Base-by-base conservation (phyloP, 2,329 filamentous ascomycete species). In the Pyrenophora graminea region DNA sequence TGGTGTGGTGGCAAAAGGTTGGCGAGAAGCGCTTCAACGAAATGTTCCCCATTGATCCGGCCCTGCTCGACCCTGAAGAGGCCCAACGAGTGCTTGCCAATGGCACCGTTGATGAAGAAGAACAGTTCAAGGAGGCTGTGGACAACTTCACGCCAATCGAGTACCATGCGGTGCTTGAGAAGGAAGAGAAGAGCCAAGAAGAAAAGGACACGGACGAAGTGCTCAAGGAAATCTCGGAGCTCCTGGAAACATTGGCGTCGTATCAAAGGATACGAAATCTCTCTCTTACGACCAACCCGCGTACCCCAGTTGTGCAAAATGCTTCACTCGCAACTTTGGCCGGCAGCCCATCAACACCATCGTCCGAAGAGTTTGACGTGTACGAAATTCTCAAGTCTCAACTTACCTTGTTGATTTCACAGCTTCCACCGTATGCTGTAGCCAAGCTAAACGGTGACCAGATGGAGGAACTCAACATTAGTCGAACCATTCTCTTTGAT, bases 361-460 rank as follows among this genome's bases (percentile, higher is more conserved):
- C 86, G 0, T 73, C 78, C 15, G 79, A 81, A 25, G 85, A 87
- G 60, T 70, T 78, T 32, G 76, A 77, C 33, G 76, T 82, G 0
- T 96, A 95, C 68, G 81, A 90, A 57, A 81, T 86, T 21, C 79
- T 96, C 45, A 91, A 88, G 68, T 82, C 86, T 3, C 90, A 92
- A 67, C 77, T 96, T 17, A 79, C 84, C 0, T 77, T 91, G 25
- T 84, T 96, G 56, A 82, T 96, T 53, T 82, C 87, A 58, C 85
- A 82, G 33, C 76, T 96, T 9, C 91, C 91, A 1, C 91, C 91
- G 1, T 94, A 91, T 67, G 89, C 89, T 1, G 88, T 96, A 19
- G 87, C 91, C 5, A 93, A 94, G 65, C 78, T 96, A 55, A 87
- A 95, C 63, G 91, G 91, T 8, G 88, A 95, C 68, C 89, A 91